Evolutionary conservation across 2,329 filamentous ascomycete genomes (phyloP), one percentile per base, ranked within the genome.

Genomic region (Aspergillus viridinutans): DNA sequence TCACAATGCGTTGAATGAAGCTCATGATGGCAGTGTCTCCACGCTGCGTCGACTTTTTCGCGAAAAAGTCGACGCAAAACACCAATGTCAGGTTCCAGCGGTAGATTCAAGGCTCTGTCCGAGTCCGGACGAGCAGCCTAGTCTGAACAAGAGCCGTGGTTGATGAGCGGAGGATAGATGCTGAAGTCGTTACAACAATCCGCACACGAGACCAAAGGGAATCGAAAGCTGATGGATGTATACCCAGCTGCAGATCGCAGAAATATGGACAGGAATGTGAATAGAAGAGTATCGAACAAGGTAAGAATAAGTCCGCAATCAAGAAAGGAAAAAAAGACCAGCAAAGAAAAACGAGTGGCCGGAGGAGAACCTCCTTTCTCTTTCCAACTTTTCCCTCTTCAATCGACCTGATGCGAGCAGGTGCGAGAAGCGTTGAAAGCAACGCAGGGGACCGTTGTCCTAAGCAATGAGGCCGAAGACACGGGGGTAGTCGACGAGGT

Each of bases 1-100:
- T 82, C 64, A 77, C 70, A 57, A 82, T 74, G 61, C 80, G 78
- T 66, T 81, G 80, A 67, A 82, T 77, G 69, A 83, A 78, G 62
- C 79, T 76, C 80, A 83, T 83, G 65, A 66, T 66, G 69, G 68
- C 70, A 65, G 63, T 56, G 62, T 64, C 63, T 55, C 58, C 60
- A 65, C 64, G 62, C 66, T 65, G 64, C 59, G 59, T 57, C 49
- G 55, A 56, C 29, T 57, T 53, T n/a, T n/a, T n/a, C n/a, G n/a
- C 59, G 50, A 43, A 38, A 40, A 42, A 43, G 47, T 54, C 49
- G 35, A 49, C 38, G 52, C 42, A 35, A 25, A 55, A 50, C 38
- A 54, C 53, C 50, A 42, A 45, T 56, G 50, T 58, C 61, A 54
- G 49, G 21, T 57, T 50, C 54, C 57, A 54, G 49, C 55, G 54